phyloP scores from a whole-genome alignment of 1,139 yeast species.

The Suhomyces yuchorum region DNA sequence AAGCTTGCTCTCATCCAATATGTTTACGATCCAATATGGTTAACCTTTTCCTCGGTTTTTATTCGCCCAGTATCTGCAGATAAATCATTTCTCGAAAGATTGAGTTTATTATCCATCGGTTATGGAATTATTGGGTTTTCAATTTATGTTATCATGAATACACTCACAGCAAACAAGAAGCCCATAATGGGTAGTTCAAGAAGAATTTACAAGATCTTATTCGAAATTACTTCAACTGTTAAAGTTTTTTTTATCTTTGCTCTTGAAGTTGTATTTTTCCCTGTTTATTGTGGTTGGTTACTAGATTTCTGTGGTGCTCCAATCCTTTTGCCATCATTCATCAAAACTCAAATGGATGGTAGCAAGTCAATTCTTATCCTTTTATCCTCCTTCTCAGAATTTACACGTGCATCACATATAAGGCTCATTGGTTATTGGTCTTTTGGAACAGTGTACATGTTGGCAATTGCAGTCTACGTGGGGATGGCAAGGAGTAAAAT shows the following conservation, averaged over 20 bases:
- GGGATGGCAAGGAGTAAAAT: conserved; percentile 76
- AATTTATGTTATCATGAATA: conserved; percentile 39
- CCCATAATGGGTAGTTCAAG: conserved; percentile 56
- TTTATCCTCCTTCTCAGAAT: conserved; percentile 27
- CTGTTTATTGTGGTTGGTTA: conserved; percentile 81
- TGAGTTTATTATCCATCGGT: conserved; percentile 36
- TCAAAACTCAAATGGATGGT: conserved; percentile 14
- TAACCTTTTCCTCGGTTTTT: conserved; percentile 23
- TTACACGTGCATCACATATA: conserved; percentile 22
- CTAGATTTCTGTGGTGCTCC: conserved; percentile 72
- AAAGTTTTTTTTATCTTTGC: conserved; percentile 77
- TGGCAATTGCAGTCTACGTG: conserved; percentile 79
- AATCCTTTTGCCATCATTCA: conserved; percentile 33
- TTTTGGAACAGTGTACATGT: conserved; percentile 84
- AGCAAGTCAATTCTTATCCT: conserved; percentile 23
- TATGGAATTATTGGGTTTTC: conserved; percentile 35
- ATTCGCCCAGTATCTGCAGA: conserved; percentile 16
- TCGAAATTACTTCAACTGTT: conserved; percentile 56
- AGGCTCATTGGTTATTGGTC: conserved; percentile 57
- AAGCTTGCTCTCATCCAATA: conserved; percentile 9
- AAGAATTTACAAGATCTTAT: conserved; percentile 49
- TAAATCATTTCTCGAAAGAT: conserved; percentile 38
- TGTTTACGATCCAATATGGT: conserved; percentile 12
- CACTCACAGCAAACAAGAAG: conserved; percentile 33
- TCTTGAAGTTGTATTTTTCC: conserved; percentile 81